A percentile compares a stretch with the other conserved stretches of the same genome.
Conservation (phyloP, 768 basidiomycete genomes). For the Termitomyces sp. region DNA sequence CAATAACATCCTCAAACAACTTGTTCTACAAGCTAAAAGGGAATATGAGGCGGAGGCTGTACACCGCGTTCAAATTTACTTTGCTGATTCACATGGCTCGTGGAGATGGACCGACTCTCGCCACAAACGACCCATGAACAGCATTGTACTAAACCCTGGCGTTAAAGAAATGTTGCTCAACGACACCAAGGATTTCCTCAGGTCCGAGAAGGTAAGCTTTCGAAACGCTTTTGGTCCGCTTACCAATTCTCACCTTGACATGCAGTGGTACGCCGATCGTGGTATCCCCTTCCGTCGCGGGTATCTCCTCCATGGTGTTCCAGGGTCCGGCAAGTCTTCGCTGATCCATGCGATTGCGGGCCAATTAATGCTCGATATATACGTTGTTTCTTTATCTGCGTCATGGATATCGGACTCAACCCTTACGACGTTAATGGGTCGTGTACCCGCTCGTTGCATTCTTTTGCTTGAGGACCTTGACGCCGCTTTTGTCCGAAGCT, state of each 20-base stretch:
- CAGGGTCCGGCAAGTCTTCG: slow-evolving; percentile 83
- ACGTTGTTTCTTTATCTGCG: slow-evolving; percentile 81
- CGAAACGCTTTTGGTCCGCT: background rate
- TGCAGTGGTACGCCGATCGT: slow-evolving; percentile 86
- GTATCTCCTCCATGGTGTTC: slow-evolving; percentile 78
- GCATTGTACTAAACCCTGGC: slow-evolving; percentile 82
- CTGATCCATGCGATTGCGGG: slow-evolving; percentile 86
- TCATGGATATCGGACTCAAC: slow-evolving; percentile 89
- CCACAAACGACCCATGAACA: slow-evolving; percentile 84
- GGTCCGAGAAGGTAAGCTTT: slow-evolving; percentile 63
- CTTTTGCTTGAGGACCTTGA: slow-evolving; percentile 89
- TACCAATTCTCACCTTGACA: slow-evolving; percentile 3
- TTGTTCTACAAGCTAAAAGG: slow-evolving; percentile 85
- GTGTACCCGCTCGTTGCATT: slow-evolving; percentile 80
- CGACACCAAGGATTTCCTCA: slow-evolving; percentile 79
- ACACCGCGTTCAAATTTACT: slow-evolving; percentile 85
- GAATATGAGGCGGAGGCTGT: slow-evolving; percentile 85
- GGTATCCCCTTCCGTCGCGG: slow-evolving; percentile 90
- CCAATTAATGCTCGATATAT: slow-evolving; percentile 86
- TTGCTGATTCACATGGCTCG: slow-evolving; percentile 81
- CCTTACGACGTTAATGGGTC: slow-evolving; percentile 79
- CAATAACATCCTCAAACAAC: slow-evolving; percentile 81
- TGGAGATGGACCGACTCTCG: slow-evolving; percentile 88
- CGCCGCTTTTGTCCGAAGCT: slow-evolving; percentile 79
- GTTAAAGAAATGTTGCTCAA: slow-evolving; percentile 86